phyloP scores from a whole-genome alignment of 768 basidiomycete genomes.

The Phanerochaete carnosa region DNA sequence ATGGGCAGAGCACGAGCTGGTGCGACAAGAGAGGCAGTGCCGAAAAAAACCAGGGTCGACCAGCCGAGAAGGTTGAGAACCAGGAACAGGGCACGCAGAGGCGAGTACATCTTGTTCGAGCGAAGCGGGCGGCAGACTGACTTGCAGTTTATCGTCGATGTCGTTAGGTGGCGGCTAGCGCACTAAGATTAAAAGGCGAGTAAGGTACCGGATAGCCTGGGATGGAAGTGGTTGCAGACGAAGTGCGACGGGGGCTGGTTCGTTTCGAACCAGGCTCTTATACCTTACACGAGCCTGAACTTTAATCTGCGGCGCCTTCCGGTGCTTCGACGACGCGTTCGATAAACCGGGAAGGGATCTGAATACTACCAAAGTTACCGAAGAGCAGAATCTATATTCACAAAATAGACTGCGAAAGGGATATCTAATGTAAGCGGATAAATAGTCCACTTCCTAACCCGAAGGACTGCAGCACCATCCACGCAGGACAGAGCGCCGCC shows the following conservation, averaged over 20 bases:
- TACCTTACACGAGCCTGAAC: constrained; percentile 19
- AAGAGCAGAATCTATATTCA: not conserved
- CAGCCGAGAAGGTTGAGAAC: constrained; percentile 39
- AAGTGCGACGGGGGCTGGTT: constrained; percentile 16
- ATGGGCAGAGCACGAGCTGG: constrained; percentile 24
- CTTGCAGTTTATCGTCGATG: constrained; percentile 10
- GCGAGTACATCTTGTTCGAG: constrained; percentile 27
- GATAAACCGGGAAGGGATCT: not conserved
- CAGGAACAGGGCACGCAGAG: constrained; percentile 37
- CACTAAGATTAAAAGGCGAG: constrained; percentile 11
- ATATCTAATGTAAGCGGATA: not conserved
- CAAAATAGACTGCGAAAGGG: not conserved
- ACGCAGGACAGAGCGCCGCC: not conserved
- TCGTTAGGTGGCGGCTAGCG: constrained; percentile 21
- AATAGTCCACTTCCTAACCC: constrained; percentile 1
- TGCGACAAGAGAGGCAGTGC: constrained; percentile 17
- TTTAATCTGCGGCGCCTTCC: constrained; percentile 10
- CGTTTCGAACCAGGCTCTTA: constrained; percentile 16
- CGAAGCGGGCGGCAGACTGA: constrained; percentile 16
- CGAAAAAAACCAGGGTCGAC: constrained; percentile 16
- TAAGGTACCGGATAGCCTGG: constrained; percentile 16
- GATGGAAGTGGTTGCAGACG: constrained; percentile 17
- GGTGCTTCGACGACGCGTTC: not conserved
- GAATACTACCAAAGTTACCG: not conserved
- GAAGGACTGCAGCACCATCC: not conserved